These are phyloP conservation scores for Funneliformis mosseae DNA, from an alignment of 192 early-diverging fungal species.

Conservation along the genomic window DNA sequence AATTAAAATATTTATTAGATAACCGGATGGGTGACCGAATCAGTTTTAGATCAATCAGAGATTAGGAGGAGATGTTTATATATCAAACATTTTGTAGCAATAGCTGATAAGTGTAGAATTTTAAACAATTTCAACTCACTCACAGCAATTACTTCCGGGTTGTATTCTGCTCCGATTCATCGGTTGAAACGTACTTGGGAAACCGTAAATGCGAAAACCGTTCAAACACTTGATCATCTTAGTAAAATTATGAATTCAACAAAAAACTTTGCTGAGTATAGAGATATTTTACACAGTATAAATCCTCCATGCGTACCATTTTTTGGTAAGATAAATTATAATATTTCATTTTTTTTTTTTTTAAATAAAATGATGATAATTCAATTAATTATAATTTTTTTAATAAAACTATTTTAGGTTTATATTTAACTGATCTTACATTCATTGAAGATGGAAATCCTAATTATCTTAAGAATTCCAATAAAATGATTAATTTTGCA, in stretches of 20 bases:
- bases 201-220: conserved; percentile 55
- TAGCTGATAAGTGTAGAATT: conserved; percentile 65
- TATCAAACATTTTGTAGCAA: conserved; percentile 84
- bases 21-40: conserved; percentile 85
- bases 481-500: conserved; percentile 87
- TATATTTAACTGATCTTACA: conserved; percentile 89
- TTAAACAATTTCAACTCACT: conserved; percentile 97
- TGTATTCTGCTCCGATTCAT: conserved; percentile 86
- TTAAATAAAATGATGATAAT: neutral
- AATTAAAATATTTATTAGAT: conserved; percentile 15
- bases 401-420: conserved; percentile 42
- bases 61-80: conserved; percentile 72
- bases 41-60: conserved; percentile 81
- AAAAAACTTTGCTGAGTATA: conserved; percentile 85
- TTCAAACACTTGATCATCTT: conserved; percentile 63
- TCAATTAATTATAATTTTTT: no score
- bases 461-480: conserved; percentile 63
- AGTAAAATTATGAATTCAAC: conserved; percentile 78
- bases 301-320: conserved; percentile 90
- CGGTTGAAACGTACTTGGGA: conserved; percentile 95
- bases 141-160: conserved; percentile 86
- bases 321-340: conserved; percentile 42
- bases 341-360: neutral
- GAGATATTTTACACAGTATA: conserved; percentile 77
- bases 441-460: conserved; percentile 95